These are phyloP conservation scores for Wallacemonas sp. DNA, from an alignment of 208 protist genomes.

Conservation along the genomic window DNA sequence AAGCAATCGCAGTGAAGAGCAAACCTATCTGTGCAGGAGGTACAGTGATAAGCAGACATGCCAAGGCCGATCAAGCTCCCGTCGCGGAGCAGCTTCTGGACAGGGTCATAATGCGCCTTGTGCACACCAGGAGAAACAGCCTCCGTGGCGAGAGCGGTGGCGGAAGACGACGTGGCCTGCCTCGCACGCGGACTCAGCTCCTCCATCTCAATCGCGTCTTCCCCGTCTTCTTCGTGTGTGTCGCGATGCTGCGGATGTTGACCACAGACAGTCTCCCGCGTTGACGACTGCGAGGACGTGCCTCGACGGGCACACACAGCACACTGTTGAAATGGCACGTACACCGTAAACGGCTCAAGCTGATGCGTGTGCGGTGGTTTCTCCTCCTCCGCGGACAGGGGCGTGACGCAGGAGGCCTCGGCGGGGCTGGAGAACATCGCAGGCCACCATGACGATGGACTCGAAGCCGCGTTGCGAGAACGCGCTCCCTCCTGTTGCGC, in stretches of 20 bases:
- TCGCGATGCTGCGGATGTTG: too few species aligned
- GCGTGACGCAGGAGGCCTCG: background rate
- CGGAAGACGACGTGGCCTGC: background rate
- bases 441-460: background rate
- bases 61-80: slow-evolving; percentile 38
- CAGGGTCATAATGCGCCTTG: background rate
- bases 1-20: slow-evolving; percentile 47
- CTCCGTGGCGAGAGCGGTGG: background rate
- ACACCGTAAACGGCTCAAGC: slow-evolving; percentile 14
- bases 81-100: slow-evolving; percentile 10
- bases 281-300: background rate
- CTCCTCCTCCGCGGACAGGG: background rate
- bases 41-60: slow-evolving; percentile 40
- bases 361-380: slow-evolving; percentile 21
- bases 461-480: too few species aligned
- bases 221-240: too few species aligned
- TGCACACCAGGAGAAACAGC: background rate
- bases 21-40: slow-evolving; percentile 22
- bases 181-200: too few species aligned
- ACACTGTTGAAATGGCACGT: slow-evolving; percentile 5
- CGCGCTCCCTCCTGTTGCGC: too few species aligned
- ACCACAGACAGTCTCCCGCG: background rate
- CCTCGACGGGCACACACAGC: background rate
- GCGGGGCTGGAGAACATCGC: background rate
- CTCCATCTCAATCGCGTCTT: background rate